A percentile compares a stretch with the other conserved stretches of the same genome.
Evolutionary conservation across 345 rosid genomes (phyloP).

Genomic region (Erodium maritimum): DNA sequence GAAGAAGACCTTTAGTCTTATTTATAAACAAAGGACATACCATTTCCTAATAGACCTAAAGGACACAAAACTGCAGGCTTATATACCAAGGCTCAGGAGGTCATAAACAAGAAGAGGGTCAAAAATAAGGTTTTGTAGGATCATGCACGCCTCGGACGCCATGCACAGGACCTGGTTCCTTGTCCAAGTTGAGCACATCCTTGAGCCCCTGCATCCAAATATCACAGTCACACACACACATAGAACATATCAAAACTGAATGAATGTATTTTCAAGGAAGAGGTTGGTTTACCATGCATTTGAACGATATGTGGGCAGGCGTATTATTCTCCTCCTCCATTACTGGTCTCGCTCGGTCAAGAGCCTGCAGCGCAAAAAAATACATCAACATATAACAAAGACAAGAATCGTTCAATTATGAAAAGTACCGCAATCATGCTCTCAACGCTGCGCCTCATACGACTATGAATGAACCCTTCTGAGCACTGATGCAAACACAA

Average conservation of each 20-base stretch:
- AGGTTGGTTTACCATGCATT: background rate
- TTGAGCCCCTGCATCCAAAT: background rate
- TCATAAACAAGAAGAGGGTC: too few relatives aligned
- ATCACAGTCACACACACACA: too few relatives aligned
- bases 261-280: too few relatives aligned
- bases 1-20: too few relatives aligned
- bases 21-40: too few relatives aligned
- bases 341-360: background rate
- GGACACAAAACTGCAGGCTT: too few relatives aligned
- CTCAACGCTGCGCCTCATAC: conserved; percentile 91
- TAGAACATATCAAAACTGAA: too few relatives aligned
- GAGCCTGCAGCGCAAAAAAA: background rate
- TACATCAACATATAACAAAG: background rate
- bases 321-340: background rate
- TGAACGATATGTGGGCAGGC: background rate
- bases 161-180: background rate
- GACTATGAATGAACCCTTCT: conserved; percentile 91
- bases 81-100: too few relatives aligned
- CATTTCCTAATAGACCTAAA: too few relatives aligned
- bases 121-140: background rate
- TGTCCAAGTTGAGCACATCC: background rate
- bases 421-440: conserved; percentile 64
- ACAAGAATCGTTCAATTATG: background rate
- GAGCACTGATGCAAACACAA: conserved; percentile 58
- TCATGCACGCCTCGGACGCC: background rate